These are phyloP conservation scores for Eremothecium sinecaudum DNA, from an alignment of 1,139 yeast genomes.

Conservation along the genomic window DNA sequence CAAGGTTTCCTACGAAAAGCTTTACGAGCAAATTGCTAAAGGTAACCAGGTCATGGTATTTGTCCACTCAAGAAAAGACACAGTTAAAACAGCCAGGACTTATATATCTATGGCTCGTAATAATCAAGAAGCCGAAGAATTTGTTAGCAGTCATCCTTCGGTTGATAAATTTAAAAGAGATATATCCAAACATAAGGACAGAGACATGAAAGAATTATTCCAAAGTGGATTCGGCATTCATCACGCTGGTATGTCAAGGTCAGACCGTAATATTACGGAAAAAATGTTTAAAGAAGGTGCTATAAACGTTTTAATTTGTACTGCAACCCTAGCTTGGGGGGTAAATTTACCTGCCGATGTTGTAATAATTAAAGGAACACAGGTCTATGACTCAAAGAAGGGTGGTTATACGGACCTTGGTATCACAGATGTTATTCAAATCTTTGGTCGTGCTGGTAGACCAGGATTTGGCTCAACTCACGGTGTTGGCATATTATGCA, in stretches of 20 bases:
- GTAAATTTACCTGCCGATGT: slow-evolving; percentile 97
- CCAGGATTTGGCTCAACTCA: slow-evolving; percentile 81
- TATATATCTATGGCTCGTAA: slow-evolving; percentile 63
- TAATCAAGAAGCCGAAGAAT: slow-evolving; percentile 44
- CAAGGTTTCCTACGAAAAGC: slow-evolving; percentile 64
- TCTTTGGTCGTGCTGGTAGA: slow-evolving; percentile 98
- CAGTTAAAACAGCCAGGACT: slow-evolving; percentile 69
- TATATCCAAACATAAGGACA: slow-evolving; percentile 62
- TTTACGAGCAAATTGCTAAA: slow-evolving; percentile 51
- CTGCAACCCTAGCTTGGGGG: slow-evolving; percentile 99
- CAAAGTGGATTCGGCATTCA: slow-evolving; percentile 84
- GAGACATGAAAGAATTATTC: slow-evolving; percentile 74
- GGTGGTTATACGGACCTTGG: slow-evolving; percentile 94
- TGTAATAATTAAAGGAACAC: slow-evolving; percentile 93
- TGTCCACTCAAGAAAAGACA: slow-evolving; percentile 92
- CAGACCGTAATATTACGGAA: slow-evolving; percentile 86
- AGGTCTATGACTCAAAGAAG: slow-evolving; percentile 84
- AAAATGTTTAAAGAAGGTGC: slow-evolving; percentile 80
- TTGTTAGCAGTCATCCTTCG: slow-evolving; percentile 49
- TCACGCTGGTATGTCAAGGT: slow-evolving; percentile 93
- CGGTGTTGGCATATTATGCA: slow-evolving; percentile 88
- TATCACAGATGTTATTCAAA: slow-evolving; percentile 92
- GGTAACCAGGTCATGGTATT: slow-evolving; percentile 95
- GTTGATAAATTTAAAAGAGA: slow-evolving; percentile 50
- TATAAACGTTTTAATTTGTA: slow-evolving; percentile 83